These are phyloP conservation scores for Pichia sp. DNA, from an alignment of 1,139 yeast genomes.

Conservation along the genomic window DNA sequence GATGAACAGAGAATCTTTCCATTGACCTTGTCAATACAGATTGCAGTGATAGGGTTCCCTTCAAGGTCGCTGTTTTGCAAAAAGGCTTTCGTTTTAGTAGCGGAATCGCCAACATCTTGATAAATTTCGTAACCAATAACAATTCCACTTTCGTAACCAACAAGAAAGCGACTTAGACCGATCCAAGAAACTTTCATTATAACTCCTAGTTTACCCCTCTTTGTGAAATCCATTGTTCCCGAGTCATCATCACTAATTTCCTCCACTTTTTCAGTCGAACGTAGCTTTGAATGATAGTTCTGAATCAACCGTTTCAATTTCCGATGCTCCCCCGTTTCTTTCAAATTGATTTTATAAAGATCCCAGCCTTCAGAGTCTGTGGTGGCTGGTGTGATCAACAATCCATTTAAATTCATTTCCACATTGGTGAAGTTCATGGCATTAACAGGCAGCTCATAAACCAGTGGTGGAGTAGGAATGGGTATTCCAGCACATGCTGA, in stretches of 20 bases:
- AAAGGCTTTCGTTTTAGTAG: constrained; percentile 22
- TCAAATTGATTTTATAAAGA: constrained; percentile 38
- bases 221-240: constrained; percentile 15
- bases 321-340: constrained; percentile 18
- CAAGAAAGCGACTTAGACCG: constrained; percentile 31
- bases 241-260: constrained; percentile 13
- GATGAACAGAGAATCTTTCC: constrained; percentile 41
- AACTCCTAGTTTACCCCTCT: constrained; percentile 41
- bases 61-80: constrained; percentile 29
- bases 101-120: constrained; percentile 17
- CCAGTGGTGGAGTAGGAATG: constrained; percentile 11
- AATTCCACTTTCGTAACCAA: constrained; percentile 61
- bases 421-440: constrained; percentile 55
- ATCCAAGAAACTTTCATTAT: constrained; percentile 46
- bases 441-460: constrained; percentile 49
- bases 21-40: constrained; percentile 19
- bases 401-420: constrained; percentile 28
- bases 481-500: constrained; percentile 2
- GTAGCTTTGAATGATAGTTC: constrained; percentile 7
- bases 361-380: constrained; percentile 51
- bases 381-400: constrained; percentile 49
- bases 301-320: constrained; percentile 30
- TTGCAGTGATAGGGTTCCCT: constrained; percentile 48
- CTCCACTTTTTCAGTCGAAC: background rate
- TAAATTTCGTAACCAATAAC: constrained; percentile 35